Conservation (phyloP, 225 moss, liverwort and hornwort species). For the Pseudoscleropodium purum region DNA sequence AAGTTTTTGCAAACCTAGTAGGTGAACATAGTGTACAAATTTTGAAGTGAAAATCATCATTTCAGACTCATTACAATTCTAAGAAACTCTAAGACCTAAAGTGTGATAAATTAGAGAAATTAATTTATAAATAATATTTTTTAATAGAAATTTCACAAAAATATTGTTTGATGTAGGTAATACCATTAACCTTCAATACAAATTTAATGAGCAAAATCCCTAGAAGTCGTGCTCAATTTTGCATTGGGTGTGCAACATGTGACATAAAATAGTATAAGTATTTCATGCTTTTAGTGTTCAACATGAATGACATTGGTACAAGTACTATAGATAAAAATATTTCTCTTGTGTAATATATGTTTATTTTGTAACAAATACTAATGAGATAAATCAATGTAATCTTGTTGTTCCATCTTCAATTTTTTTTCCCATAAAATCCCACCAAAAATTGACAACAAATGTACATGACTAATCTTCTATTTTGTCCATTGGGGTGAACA, state of each 20-base stretch:
- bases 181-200: accelerated
- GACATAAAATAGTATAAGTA: background rate
- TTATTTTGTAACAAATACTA: background rate
- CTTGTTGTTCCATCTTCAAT: background rate
- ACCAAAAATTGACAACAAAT: background rate
- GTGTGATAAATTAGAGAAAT: background rate
- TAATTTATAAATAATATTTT: background rate
- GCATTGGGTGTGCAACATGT: accelerated
- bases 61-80: background rate
- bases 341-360: too few species aligned
- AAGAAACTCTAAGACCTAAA: accelerated
- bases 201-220: background rate
- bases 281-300: background rate
- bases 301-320: background rate
- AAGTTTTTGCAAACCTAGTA: background rate
- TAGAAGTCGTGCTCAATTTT: background rate
- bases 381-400: background rate
- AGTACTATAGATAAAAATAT: background rate
- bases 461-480: background rate
- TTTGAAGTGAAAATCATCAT: background rate
- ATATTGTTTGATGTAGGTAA: accelerated
- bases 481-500: background rate
- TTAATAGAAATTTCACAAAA: background rate
- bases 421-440: background rate
- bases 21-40: background rate